Conservation (phyloP, 2,329 filamentous ascomycete genomes). For the Pyrenophora seminiperda region DNA sequence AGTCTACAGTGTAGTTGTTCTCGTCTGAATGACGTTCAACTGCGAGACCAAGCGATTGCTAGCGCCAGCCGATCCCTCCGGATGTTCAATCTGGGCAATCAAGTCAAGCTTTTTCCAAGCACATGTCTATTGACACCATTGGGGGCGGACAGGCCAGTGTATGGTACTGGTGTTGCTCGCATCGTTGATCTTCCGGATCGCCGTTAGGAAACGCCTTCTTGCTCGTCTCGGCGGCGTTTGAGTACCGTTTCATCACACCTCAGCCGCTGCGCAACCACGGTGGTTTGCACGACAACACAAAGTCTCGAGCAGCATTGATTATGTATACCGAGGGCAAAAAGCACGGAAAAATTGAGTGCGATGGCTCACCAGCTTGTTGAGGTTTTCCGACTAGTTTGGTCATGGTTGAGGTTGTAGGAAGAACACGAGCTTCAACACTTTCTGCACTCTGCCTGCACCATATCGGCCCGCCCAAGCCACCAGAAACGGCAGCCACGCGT, state of each 20-base stretch:
- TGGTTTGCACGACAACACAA: neutral
- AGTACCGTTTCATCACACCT: conserved; percentile 31
- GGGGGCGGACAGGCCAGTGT: neutral
- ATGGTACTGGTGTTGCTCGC: neutral
- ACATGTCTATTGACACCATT: conserved; percentile 1
- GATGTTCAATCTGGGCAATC: too few species aligned
- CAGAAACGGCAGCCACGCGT: conserved; percentile 17
- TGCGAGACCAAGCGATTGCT: too few species aligned
- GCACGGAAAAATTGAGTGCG: neutral
- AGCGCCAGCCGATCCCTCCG: too few species aligned
- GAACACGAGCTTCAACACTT: neutral
- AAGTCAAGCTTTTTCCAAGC: neutral
- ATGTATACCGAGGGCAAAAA: neutral
- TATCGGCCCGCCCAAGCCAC: neutral
- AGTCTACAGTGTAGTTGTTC: too few species aligned
- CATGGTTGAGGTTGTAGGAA: neutral
- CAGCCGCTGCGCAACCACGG: conserved; percentile 2
- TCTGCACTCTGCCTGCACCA: neutral
- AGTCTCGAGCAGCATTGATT: neutral
- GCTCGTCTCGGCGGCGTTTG: conserved; percentile 36
- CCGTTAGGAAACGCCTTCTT: conserved; percentile 6
- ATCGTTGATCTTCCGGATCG: conserved; percentile 3
- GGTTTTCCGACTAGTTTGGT: neutral
- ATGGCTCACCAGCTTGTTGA: neutral
- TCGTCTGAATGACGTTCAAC: too few species aligned